Percentiles rank a stretch among this genome's conserved stretches.
phyloP scores from a whole-genome alignment of 768 basidiomycete genomes.

The Kockovaella imperatae region DNA sequence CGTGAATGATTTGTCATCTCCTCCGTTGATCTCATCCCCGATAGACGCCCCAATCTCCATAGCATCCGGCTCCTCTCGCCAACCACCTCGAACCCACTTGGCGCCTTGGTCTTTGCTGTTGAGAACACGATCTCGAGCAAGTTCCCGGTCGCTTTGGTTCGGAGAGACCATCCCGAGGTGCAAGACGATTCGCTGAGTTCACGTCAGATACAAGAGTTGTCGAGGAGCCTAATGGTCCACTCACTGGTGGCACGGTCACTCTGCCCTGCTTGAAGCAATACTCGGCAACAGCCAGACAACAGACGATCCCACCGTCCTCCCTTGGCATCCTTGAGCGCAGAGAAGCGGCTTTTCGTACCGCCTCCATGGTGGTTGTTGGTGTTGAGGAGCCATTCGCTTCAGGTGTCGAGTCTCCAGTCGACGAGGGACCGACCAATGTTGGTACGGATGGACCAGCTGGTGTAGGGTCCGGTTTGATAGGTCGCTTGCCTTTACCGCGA shows the following conservation, averaged over 20 bases:
- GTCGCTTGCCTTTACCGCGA: not conserved
- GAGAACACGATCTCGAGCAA: slow-evolving; percentile 18
- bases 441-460: slow-evolving; percentile 4
- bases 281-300: slow-evolving; percentile 28
- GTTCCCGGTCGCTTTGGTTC: slow-evolving; percentile 7
- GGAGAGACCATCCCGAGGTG: slow-evolving; percentile 24
- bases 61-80: slow-evolving; percentile 31
- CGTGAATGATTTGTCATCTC: not conserved
- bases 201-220: not conserved
- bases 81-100: slow-evolving; percentile 27
- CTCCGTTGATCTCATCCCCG: not conserved
- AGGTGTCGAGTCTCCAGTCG: slow-evolving; percentile 15
- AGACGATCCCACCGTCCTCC: slow-evolving; percentile 33
- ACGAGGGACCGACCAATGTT: slow-evolving; percentile 5
- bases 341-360: slow-evolving; percentile 13
- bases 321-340: slow-evolving; percentile 10
- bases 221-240: slow-evolving; percentile 1
- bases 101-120: slow-evolving; percentile 25
- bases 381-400: not conserved
- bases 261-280: slow-evolving; percentile 38
- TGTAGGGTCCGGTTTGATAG: not conserved
- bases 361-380: slow-evolving; percentile 8
- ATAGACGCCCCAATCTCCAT: slow-evolving; percentile 19
- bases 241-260: slow-evolving; percentile 38
- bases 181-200: slow-evolving; percentile 22